Evolutionary conservation across 73 alveolate species (phyloP).

Genomic region (Durusdinium trenchii): DNA sequence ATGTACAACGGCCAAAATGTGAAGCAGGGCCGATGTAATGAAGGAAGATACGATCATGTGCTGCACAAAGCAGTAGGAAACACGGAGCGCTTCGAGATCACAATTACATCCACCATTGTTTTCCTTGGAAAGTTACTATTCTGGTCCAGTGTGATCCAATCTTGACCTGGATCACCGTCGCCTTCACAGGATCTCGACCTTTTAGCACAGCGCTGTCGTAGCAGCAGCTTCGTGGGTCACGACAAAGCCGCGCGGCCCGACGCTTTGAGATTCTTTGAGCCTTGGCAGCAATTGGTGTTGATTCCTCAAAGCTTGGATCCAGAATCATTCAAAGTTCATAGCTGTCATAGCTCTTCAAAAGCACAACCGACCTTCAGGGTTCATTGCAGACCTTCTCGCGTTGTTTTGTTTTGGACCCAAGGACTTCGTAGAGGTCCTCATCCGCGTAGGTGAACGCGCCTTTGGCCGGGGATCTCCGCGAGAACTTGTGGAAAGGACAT

Average conservation of each 20-base stretch:
- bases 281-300: slow-evolving; percentile 2
- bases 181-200: slow-evolving; percentile 8
- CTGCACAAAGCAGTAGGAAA: not conserved
- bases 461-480: too few relatives aligned
- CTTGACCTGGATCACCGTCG: too few relatives aligned
- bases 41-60: too few relatives aligned
- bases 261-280: slow-evolving; percentile 39
- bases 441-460: not conserved
- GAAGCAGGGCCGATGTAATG: not conserved
- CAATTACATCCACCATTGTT: too few relatives aligned
- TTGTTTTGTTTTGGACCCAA: not conserved
- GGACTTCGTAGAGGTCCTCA: not conserved
- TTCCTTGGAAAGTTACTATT: not conserved
- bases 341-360: not conserved
- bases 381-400: not conserved
- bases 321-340: not conserved
- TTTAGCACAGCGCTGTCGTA: slow-evolving; percentile 39
- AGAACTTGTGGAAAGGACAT: too few relatives aligned
- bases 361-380: not conserved
- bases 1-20: not conserved
- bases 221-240: slow-evolving; percentile 26
- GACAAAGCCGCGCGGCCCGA: slow-evolving; percentile 48
- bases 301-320: not conserved
- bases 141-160: not conserved
- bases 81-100: not conserved